These are phyloP conservation scores for Helotiales sp. DNA, from an alignment of 2,329 filamentous ascomycete genomes.

Conservation along the genomic window DNA sequence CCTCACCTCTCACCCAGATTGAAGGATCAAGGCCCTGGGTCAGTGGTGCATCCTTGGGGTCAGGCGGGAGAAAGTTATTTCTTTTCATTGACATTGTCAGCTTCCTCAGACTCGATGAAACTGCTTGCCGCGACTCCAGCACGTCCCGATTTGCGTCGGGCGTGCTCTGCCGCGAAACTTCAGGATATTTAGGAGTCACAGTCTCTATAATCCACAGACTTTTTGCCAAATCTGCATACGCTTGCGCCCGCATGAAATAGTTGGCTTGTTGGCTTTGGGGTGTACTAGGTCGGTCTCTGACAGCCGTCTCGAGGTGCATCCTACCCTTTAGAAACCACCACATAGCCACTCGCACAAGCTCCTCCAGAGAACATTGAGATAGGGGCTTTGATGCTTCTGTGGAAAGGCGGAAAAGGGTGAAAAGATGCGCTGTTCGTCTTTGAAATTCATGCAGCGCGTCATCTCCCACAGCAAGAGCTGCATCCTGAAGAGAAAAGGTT, in stretches of 20 bases:
- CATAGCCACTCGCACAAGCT: conserved; percentile 73
- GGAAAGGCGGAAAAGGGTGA: conserved; percentile 76
- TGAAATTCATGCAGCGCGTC: conserved; percentile 74
- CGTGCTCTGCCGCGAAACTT: conserved; percentile 23
- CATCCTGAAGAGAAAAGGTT: conserved; percentile 35
- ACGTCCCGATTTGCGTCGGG: conserved; percentile 46
- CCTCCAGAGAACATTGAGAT: conserved; percentile 63
- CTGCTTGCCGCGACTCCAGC: conserved; percentile 55
- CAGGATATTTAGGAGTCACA: conserved; percentile 46
- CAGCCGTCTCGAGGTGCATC: conserved; percentile 72
- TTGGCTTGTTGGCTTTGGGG: conserved; percentile 59
- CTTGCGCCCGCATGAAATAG: conserved; percentile 69
- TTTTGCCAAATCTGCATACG: conserved; percentile 85
- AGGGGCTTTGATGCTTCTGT: conserved; percentile 75
- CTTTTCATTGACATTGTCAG: conserved; percentile 82
- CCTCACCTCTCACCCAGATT: conserved; percentile 76
- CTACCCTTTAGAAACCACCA: conserved; percentile 94
- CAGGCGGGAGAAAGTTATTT: conserved; percentile 74
- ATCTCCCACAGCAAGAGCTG: conserved; percentile 47
- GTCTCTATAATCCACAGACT: conserved; percentile 77
- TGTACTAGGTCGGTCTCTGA: conserved; percentile 65
- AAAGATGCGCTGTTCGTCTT: conserved; percentile 72
- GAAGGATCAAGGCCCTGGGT: conserved; percentile 79
- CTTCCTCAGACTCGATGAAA: conserved; percentile 72
- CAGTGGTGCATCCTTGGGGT: conserved; percentile 68